Base-by-base conservation (phyloP, 1,284 basidiomycete genomes). In the Cutaneotrichosporon daszewskae region DNA sequence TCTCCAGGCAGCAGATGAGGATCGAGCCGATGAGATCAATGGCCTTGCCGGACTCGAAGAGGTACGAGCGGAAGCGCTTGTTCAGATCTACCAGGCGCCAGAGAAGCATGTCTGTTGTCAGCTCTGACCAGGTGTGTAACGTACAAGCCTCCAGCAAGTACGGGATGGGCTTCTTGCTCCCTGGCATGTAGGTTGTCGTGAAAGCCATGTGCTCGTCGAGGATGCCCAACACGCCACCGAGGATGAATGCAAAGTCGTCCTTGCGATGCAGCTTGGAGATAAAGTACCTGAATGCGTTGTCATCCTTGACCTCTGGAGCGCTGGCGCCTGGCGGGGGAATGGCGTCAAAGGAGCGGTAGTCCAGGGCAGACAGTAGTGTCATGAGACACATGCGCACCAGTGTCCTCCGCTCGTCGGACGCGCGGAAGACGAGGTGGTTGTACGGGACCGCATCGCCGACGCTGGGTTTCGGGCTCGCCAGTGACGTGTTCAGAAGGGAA, bases 41-140 rank as follows among this genome's bases (percentile, higher is more conserved):
- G 3, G 79, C 80, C 65, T 79, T 83, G 32, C 87, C 84, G 4
- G 85, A 85, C 44, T 88, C 84, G 27, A 90, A 71, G 7, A 90
- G 70, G 63, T 83, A 83, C n/a, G 75, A 70, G 13, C 85, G 79
- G 71, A 94, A 91, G 81, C 89, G 89, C 87, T 87, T 91, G 73
- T 94, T 94, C 23, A 91, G 69, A 56, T 94, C 91, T 32, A 92
- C 74, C 67, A 88, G 79, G 67, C 89, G 87, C 89, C 89, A 94
- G 43, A 92, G 78, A 41, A 95, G 77, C 41, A 91, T 76, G 41
- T 88, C 86, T 88, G 50, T 2, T 19, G 14, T 26, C 17, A 32
- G 29, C 34, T 34, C 13, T 3, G 22, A 17, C n/a, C 32, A 7
- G 13, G 20, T 16, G 20, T 20, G 43, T 20, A 16, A 73, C 84